A percentile compares a stretch with the other conserved stretches of the same genome.
phyloP scores from a whole-genome alignment of 2,329 filamentous ascomycete species.

The Diaporthe aspalathi region DNA sequence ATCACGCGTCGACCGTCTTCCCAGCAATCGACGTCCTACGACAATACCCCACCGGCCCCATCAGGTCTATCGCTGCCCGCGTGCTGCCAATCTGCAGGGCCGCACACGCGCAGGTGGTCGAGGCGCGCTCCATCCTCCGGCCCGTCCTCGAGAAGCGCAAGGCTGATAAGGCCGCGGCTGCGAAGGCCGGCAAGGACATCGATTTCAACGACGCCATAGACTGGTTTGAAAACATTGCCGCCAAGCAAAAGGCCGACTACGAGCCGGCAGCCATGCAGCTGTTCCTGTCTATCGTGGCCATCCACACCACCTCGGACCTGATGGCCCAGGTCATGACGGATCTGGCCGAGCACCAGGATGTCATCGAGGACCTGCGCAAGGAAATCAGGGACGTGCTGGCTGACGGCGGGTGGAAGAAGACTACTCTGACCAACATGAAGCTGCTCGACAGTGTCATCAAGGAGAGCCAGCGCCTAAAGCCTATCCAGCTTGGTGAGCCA shows the following conservation, averaged over 20 bases:
- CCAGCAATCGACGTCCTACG: background rate
- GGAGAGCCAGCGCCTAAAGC: constrained; percentile 49
- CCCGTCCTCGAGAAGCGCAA: constrained; percentile 51
- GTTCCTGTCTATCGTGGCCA: constrained; percentile 51
- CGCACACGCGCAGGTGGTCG: constrained; percentile 53
- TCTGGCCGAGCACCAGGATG: constrained; percentile 53
- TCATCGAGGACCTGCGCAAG: constrained; percentile 53
- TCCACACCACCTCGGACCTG: constrained; percentile 55
- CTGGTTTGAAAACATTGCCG: constrained; percentile 53
- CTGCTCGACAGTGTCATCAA: constrained; percentile 57
- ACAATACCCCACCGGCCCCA: background rate
- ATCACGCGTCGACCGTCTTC: constrained; percentile 52
- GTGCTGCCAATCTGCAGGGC: constrained; percentile 55
- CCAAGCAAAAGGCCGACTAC: constrained; percentile 45
- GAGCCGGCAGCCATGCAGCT: constrained; percentile 52
- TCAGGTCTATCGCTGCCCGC: constrained; percentile 49
- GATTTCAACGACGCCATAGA: constrained; percentile 41
- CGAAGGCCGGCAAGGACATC: background rate
- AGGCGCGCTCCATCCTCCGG: constrained; percentile 56
- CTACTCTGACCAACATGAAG: constrained; percentile 51
- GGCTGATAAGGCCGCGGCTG: constrained; percentile 47
- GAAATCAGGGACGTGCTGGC: constrained; percentile 52
- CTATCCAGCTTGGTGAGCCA: background rate
- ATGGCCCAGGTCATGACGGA: constrained; percentile 53
- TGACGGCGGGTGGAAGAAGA: constrained; percentile 47